These are phyloP conservation scores for Alliaria petiolata DNA, from an alignment of 345 rosid species.

Conservation along the genomic window DNA sequence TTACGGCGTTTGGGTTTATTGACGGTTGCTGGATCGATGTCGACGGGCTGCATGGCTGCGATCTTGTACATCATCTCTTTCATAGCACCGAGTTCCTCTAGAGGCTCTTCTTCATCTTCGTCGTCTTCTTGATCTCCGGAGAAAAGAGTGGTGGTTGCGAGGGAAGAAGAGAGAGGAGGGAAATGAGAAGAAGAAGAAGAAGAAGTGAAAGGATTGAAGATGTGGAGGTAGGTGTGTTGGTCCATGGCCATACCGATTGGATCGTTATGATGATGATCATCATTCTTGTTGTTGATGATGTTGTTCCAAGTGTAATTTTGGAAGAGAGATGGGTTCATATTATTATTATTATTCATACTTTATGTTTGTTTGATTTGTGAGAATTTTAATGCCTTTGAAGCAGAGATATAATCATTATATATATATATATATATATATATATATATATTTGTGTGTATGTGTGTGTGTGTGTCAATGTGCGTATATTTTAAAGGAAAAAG, in stretches of 20 bases:
- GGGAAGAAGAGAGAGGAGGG: conserved; percentile 33
- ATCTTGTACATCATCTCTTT: conserved; percentile 98
- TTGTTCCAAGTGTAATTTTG: conserved; percentile 45
- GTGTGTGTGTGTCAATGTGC: neutral
- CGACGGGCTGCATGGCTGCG: conserved; percentile 93
- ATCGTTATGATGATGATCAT: conserved; percentile 14
- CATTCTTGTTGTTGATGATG: conserved; percentile 2
- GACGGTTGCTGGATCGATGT: conserved; percentile 79
- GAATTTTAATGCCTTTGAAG: conserved; percentile 6
- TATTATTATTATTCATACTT: conserved; percentile 51
- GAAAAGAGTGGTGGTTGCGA: conserved; percentile 19
- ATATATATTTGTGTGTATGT: too few relatives aligned
- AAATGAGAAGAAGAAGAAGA: conserved; percentile 35
- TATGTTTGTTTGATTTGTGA: conserved; percentile 18
- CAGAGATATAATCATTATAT: conserved; percentile 1
- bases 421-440: too few relatives aligned
- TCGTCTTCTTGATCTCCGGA: conserved; percentile 18
- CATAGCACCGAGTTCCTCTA: conserved; percentile 84
- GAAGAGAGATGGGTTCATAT: conserved; percentile 49
- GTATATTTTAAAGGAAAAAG: conserved; percentile 17
- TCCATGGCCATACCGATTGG: conserved; percentile 47
- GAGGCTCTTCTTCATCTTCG: conserved; percentile 51
- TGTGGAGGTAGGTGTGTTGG: conserved; percentile 30
- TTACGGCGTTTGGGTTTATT: conserved; percentile 81
- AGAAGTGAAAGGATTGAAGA: conserved; percentile 30